Evolutionary conservation across 2,329 filamentous ascomycete species (phyloP).

Genomic region (Colletotrichum plurivorum): DNA sequence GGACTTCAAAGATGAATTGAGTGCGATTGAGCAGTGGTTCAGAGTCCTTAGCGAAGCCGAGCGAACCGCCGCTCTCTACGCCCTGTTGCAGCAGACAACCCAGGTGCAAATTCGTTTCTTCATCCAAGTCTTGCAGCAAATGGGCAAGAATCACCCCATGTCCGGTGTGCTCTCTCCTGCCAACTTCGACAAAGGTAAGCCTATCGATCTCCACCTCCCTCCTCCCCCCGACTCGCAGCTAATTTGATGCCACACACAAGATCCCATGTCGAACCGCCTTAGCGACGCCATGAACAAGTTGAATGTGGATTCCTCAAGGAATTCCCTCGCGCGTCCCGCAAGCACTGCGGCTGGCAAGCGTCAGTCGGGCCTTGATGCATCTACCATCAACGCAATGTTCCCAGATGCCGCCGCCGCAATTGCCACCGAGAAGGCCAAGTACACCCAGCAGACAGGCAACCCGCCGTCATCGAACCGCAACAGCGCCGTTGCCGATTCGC

Average conservation of each 20-base stretch:
- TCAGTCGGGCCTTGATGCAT: conserved; percentile 93
- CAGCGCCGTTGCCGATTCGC: conserved; percentile 84
- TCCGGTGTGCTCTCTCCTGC: conserved; percentile 94
- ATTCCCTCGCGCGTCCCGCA: conserved; percentile 86
- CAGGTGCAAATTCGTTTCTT: conserved; percentile 99
- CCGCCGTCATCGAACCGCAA: conserved; percentile 93
- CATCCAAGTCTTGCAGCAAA: conserved; percentile 98
- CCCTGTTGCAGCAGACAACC: conserved; percentile 96
- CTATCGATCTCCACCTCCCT: background rate
- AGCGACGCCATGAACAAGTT: conserved; percentile 98
- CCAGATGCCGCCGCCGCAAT: conserved; percentile 98
- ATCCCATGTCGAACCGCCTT: conserved; percentile 96
- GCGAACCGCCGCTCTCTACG: conserved; percentile 94
- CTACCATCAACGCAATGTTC: conserved; percentile 98
- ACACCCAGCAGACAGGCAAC: conserved; percentile 93
- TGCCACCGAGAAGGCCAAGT: conserved; percentile 97
- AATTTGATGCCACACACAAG: conserved; percentile 61
- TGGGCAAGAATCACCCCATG: conserved; percentile 98
- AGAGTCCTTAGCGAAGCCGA: conserved; percentile 97
- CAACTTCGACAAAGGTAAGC: conserved; percentile 93
- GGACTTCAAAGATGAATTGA: conserved; percentile 99
- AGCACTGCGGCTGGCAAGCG: conserved; percentile 86
- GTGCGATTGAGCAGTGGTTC: conserved; percentile 99
- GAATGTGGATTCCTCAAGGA: conserved; percentile 87
- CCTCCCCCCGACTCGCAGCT: conserved; percentile 42